phyloP scores from a whole-genome alignment of 2,329 filamentous ascomycete genomes.

The Claviceps sp. region DNA sequence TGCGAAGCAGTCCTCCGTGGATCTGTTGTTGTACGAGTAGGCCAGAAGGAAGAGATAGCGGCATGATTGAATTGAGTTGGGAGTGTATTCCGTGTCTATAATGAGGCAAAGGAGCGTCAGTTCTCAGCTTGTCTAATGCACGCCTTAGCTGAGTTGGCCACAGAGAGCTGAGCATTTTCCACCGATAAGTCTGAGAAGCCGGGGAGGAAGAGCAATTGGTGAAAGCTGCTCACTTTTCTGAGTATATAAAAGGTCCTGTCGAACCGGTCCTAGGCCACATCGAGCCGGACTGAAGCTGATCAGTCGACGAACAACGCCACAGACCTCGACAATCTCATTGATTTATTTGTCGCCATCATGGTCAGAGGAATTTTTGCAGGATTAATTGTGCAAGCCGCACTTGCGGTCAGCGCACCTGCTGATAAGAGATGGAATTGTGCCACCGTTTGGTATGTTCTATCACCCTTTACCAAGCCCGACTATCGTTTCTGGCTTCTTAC shows the following conservation, averaged over 20 bases:
- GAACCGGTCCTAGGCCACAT: background rate
- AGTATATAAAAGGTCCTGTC: background rate
- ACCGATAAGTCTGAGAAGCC: background rate
- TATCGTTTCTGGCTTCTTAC: background rate
- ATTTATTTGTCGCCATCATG: background rate
- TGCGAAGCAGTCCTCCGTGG: background rate
- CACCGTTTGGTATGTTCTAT: slow-evolving; percentile 15
- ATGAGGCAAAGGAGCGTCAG: background rate
- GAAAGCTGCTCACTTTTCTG: background rate
- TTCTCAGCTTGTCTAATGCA: no score
- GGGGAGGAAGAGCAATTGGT: background rate
- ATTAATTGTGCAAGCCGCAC: slow-evolving; percentile 7
- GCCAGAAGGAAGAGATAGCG: background rate
- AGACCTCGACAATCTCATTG: background rate
- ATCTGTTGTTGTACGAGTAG: background rate
- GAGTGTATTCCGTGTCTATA: background rate
- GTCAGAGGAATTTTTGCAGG: background rate
- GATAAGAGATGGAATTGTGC: slow-evolving; percentile 25
- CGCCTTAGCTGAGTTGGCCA: background rate
- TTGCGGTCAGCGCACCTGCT: slow-evolving; percentile 26
- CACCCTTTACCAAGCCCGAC: slow-evolving; percentile 6
- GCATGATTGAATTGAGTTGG: background rate
- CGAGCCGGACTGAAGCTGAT: background rate
- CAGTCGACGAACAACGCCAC: background rate
- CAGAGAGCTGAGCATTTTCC: background rate